These are phyloP conservation scores for Coemansia sp. DNA, from an alignment of 192 early-diverging fungal genomes.

Conservation along the genomic window DNA sequence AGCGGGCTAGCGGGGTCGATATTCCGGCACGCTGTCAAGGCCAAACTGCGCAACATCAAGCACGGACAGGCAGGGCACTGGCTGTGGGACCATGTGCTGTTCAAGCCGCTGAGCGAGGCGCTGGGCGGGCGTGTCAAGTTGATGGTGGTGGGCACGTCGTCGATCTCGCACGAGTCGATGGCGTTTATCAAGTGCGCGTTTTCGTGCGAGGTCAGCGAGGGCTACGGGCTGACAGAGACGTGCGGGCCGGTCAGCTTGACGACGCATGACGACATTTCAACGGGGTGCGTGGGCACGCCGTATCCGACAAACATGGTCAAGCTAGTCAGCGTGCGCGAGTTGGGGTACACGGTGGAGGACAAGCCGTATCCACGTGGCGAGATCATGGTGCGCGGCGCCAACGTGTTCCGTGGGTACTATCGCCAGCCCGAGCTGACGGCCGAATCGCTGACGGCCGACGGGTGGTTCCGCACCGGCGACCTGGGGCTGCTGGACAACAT, in stretches of 20 bases:
- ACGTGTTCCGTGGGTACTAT: constrained; percentile 81
- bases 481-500: constrained; percentile 85
- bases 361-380: constrained; percentile 85
- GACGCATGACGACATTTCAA: constrained; percentile 55
- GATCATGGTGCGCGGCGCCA: constrained; percentile 79
- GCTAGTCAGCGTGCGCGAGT: constrained; percentile 83
- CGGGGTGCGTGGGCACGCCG: constrained; percentile 74
- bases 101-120: constrained; percentile 60
- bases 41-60: constrained; percentile 47
- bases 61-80: constrained; percentile 67
- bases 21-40: constrained; percentile 52
- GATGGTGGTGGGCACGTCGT: constrained; percentile 81
- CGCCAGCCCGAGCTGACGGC: constrained; percentile 75
- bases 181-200: constrained; percentile 85
- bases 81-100: constrained; percentile 88
- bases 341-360: constrained; percentile 79
- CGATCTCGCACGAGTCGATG: constrained; percentile 77
- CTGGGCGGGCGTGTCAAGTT: constrained; percentile 77
- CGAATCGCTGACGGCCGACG: constrained; percentile 74
- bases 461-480: constrained; percentile 92
- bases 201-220: constrained; percentile 73
- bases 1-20: constrained; percentile 59
- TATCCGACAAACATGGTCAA: constrained; percentile 75
- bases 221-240: constrained; percentile 91
- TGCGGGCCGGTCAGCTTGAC: constrained; percentile 56